Base-by-base conservation (phyloP, 768 basidiomycete genomes). In the Tylopilus sp. region DNA sequence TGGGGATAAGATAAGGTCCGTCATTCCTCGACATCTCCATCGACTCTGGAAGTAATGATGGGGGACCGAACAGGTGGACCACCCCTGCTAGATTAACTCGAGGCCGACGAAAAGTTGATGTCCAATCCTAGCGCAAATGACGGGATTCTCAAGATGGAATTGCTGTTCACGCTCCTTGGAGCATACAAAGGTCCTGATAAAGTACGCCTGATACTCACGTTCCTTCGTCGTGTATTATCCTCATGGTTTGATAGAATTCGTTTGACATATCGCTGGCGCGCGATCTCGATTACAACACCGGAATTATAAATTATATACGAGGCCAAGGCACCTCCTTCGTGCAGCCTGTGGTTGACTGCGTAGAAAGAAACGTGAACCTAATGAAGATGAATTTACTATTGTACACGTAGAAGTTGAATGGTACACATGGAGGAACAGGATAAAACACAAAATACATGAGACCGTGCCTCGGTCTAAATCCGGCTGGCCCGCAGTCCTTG, bases 231-330 rank as follows among this genome's bases (percentile, higher is more conserved):
- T 28, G 24, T 13, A 10, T 28, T 21, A 3, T 43, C 45, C 31
- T 52, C n/a, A 57, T 29, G 24, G 1, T 26, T 43, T 4, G 13
- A 49, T 58, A 94, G 90, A 81, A 98, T 63, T 95, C 92, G 3
- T 98, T 99, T 65, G 96, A 99, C 71, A 81, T 98, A 58, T 97
- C 94, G 3, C 83, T 99, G 14, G 96, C 96, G n/a, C 87, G 96
- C 29, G 96, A 96, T 34, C 80, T 98, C 21, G 97, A 98, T 70
- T 98, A 99, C 72, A 98, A 99, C 72, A 99, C 96, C 2, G 97
- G 97, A 17, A 86, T 99, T n/a, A n/a, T n/a, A n/a, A n/a, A n/a
- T n/a, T 63, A 98, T 98, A 68, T 98, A 96, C 72, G 96, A 99
- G 72, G 97, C 92, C 37, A 82, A 90, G 56, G 90, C 95, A 0